Conservation (phyloP, 768 basidiomycete species). For the Pilatotrama ljubarskyi region DNA sequence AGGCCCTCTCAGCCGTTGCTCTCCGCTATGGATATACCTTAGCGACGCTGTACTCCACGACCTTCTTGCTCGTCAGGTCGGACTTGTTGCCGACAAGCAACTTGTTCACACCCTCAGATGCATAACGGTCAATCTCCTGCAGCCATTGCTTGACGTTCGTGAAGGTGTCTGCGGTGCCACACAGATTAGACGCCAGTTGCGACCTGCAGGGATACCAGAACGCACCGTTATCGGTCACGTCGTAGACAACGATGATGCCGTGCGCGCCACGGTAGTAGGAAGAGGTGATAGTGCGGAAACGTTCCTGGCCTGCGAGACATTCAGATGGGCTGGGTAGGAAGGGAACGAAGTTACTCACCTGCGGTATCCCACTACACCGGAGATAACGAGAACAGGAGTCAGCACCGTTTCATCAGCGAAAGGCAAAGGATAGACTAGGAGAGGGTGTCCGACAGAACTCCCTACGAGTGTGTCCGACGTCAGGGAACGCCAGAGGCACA, state of each 20-base stretch:
- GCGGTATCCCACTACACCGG: constrained; percentile 91
- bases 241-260: constrained; percentile 98
- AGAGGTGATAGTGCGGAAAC: constrained; percentile 98
- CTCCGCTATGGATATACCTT: constrained; percentile 52
- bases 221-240: constrained; percentile 91
- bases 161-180: constrained; percentile 75
- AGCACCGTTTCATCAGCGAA: constrained; percentile 30
- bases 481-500: neutral
- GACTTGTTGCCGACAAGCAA: constrained; percentile 98
- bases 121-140: constrained; percentile 92
- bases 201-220: neutral
- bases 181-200: neutral
- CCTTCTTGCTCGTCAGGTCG: constrained; percentile 95
- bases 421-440: neutral
- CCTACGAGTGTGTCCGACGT: neutral
- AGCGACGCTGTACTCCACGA: constrained; percentile 85
- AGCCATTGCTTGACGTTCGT: constrained; percentile 95
- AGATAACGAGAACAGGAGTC: constrained; percentile 8
- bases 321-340: neutral
- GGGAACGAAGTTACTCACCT: constrained; percentile 46
- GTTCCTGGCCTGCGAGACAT: constrained; percentile 78
- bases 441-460: neutral
- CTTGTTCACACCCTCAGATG: constrained; percentile 98
- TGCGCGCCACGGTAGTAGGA: constrained; percentile 99
- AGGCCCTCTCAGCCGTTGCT: neutral